Conservation (phyloP, 2,329 filamentous ascomycete genomes). For the Colletotrichum cereale region DNA sequence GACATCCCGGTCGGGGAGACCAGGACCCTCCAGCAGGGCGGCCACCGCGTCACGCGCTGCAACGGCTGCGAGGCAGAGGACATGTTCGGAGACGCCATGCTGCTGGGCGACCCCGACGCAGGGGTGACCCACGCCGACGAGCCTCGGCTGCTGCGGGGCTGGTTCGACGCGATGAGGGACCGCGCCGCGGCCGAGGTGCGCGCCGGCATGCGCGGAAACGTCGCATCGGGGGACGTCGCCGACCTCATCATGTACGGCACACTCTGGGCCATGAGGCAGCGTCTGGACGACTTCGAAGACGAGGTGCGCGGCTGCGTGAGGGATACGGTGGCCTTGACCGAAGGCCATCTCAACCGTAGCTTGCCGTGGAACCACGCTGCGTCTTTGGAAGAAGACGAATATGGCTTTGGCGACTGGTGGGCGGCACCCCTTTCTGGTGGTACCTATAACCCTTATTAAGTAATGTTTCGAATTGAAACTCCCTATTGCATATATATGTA, state of each 20-base stretch:
- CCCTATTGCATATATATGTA: neutral
- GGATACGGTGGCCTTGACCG: neutral
- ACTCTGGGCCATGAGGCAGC: neutral
- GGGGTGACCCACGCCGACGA: neutral
- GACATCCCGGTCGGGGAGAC: neutral
- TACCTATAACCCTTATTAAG: too few relatives aligned
- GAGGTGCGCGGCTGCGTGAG: neutral
- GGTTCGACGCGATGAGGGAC: neutral
- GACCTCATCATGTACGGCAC: neutral
- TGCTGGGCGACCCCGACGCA: neutral
- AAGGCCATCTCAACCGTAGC: neutral
- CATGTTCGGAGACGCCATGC: neutral
- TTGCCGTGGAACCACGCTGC: neutral
- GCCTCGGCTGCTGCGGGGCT: neutral
- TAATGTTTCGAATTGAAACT: neutral
- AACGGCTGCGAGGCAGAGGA: neutral
- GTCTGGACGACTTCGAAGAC: neutral
- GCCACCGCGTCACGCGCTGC: neutral
- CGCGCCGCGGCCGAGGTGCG: neutral
- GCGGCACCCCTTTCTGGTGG: neutral
- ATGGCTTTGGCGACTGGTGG: neutral
- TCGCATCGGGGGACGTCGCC: neutral
- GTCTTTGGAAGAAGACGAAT: accelerated
- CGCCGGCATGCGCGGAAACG: neutral
- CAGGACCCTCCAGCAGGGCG: neutral